Evolutionary conservation across 164 flowering plant genomes (phyloP), one percentile per base, ranked within the genome.

Genomic region (Saururus chinensis): DNA sequence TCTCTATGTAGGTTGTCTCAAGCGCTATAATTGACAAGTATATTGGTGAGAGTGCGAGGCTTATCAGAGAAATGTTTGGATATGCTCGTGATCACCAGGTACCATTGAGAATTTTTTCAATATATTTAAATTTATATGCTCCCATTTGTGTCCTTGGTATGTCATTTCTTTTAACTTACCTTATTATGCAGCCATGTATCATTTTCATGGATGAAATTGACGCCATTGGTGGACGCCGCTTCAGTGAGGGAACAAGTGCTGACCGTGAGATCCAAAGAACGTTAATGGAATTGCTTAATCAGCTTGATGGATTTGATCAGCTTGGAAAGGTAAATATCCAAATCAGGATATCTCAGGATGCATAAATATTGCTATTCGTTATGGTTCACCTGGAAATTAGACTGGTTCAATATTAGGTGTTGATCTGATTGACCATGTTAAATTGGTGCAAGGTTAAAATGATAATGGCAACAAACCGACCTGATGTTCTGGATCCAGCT

Each of bases 161-260:
- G 19, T 40, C n/a, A 40, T 19, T 66, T 42, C 49, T 52, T 17
- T 52, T 51, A 9, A 23, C 66, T 35, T 40, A 70, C 70, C 51
- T 64, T 2, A 35, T 42, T 79, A n/a, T 71, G 54, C 17, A 89
- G 95, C 98, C 97, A 10, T 92, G 98, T 80, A 92, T 92, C 68
- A 92, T 89, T 57, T 95, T 93, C 71, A 95, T 95, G 95, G 96
- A 90, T 75, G 97, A 95, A 73, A 91, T 95, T 56, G 99, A 95
- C 82, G 97, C 96, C 53, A 88, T 95, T 77, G 97, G 97, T 60
- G 96, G 96, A 9, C 91, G 95, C 56, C 92, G 99, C 53, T 87
- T 95, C 54, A 85, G 93, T 63, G 93, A 87, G 71, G 99, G 97
- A 56, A 88, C 93, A 37, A 88, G 93, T 77, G 91, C 95, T 56